Conservation (phyloP, 2,329 filamentous ascomycete genomes). For the Pochonia chlamydosporia region DNA sequence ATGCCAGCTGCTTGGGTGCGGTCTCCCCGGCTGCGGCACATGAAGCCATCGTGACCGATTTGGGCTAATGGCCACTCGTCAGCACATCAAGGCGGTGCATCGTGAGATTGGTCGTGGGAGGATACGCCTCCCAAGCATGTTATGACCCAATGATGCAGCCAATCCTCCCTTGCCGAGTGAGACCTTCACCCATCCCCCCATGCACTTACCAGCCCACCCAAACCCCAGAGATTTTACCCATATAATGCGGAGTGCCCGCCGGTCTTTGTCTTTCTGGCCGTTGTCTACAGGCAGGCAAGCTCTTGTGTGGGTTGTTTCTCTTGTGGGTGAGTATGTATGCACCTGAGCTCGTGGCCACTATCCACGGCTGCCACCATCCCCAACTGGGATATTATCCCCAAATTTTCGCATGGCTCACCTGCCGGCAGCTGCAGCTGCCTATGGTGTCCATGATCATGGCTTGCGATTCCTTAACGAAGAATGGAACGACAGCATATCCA, state of each 20-base stretch:
- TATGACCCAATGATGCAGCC: conserved; percentile 15
- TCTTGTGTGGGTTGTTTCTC: neutral
- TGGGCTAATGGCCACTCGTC: conserved; percentile 6
- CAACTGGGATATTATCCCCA: conserved; percentile 4
- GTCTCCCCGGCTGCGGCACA: conserved; percentile 3
- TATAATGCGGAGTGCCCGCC: conserved; percentile 15
- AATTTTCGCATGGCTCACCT: conserved; percentile 14
- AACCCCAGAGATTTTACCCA: conserved; percentile 8
- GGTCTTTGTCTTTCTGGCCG: conserved; percentile 8
- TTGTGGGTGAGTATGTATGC: conserved; percentile 3
- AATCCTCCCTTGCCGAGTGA: conserved; percentile 21
- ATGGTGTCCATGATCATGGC: conserved; percentile 17
- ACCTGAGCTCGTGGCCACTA: neutral
- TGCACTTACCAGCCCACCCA: neutral
- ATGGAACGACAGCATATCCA: conserved; percentile 29
- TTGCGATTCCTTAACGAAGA: conserved; percentile 25
- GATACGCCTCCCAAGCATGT: conserved; percentile 10
- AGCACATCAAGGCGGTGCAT: conserved; percentile 4
- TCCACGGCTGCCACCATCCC: conserved; percentile 3
- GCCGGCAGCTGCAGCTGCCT: conserved; percentile 9
- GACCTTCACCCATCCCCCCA: conserved; percentile 13
- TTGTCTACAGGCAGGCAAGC: neutral
- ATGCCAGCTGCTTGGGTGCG: conserved; percentile 10
- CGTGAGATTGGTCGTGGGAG: conserved; percentile 1
- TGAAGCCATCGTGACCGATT: conserved; percentile 16